phyloP scores from a whole-genome alignment of 345 rosid genomes.

The Salix exigua region DNA sequence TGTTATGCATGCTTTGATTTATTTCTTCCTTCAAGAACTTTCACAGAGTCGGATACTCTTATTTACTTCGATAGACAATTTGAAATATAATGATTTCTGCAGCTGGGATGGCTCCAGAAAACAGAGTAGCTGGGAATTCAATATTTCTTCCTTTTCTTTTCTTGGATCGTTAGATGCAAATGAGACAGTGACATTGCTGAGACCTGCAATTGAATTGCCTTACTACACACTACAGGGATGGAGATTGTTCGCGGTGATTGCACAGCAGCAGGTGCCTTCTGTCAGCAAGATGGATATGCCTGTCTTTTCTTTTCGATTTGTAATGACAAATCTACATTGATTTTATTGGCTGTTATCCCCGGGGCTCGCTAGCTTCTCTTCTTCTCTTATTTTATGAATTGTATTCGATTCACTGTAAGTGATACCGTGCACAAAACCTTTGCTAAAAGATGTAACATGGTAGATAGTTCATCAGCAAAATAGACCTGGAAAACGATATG shows the following conservation, averaged over 20 bases:
- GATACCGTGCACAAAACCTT: too few relatives aligned
- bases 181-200: background rate
- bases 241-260: too few relatives aligned
- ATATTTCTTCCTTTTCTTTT: background rate
- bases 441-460: too few relatives aligned
- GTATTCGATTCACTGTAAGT: too few relatives aligned
- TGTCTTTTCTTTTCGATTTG: background rate
- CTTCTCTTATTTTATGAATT: too few relatives aligned
- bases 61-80: background rate
- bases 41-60: background rate
- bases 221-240: too few relatives aligned
- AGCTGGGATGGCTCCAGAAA: slow-evolving; percentile 69
- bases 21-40: background rate
- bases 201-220: too few relatives aligned
- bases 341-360: too few relatives aligned
- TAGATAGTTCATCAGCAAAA: too few relatives aligned
- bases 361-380: too few relatives aligned
- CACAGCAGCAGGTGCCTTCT: background rate
- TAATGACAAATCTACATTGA: too few relatives aligned
- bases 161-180: background rate
- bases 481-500: too few relatives aligned
- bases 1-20: background rate
- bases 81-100: background rate
- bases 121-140: slow-evolving; percentile 36
- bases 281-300: background rate